A percentile compares a stretch with the other conserved stretches of the same genome.
Evolutionary conservation across 1,284 basidiomycete genomes (phyloP).

Genomic region (Waitea zeae): DNA sequence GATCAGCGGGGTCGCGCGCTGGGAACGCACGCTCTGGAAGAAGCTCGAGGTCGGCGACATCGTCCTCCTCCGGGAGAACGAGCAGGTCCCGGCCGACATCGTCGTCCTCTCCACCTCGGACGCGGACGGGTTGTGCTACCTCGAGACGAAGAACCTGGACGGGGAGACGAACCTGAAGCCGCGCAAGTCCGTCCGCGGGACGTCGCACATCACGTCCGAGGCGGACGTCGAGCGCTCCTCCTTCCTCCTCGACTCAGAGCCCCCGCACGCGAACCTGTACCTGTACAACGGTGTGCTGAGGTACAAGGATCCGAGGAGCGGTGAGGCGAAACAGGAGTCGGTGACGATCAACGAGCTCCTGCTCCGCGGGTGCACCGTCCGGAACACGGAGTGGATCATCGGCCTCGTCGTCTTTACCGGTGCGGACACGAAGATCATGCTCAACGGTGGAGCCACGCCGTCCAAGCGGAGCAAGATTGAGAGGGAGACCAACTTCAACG

Average conservation of each 20-base stretch:
- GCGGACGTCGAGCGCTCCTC: conserved; percentile 81
- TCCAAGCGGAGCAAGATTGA: conserved; percentile 95
- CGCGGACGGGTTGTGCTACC: conserved; percentile 69
- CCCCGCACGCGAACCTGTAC: conserved; percentile 89
- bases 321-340: conserved; percentile 40
- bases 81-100: conserved; percentile 92
- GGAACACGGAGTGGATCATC: conserved; percentile 91
- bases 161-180: conserved; percentile 96
- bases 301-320: conserved; percentile 38
- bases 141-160: conserved; percentile 93
- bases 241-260: conserved; percentile 84
- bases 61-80: conserved; percentile 81
- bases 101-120: conserved; percentile 82
- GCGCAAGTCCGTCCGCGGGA: conserved; percentile 63
- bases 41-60: conserved; percentile 97
- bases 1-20: conserved; percentile 56
- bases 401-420: conserved; percentile 92
- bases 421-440: conserved; percentile 94
- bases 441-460: conserved; percentile 85
- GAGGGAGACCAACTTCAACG: conserved; percentile 98
- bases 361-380: conserved; percentile 81
- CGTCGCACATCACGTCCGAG: conserved; percentile 63
- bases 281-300: conserved; percentile 76
- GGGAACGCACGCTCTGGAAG: conserved; percentile 97
- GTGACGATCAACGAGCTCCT: conserved; percentile 88